Evolutionary conservation across 805 yeast species (phyloP).

Genomic region (Candida endomychidarum): DNA sequence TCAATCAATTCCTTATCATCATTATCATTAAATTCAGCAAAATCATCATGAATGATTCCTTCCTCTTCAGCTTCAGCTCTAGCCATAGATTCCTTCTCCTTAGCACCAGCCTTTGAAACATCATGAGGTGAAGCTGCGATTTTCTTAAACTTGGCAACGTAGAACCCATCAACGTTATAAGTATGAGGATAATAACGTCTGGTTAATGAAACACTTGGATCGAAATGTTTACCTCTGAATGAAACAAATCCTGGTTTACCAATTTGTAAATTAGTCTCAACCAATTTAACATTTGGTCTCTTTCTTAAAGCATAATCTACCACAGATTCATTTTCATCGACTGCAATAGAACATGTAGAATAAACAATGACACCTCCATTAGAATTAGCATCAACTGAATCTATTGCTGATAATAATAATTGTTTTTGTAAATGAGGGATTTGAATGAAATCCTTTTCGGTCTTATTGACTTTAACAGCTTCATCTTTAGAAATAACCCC

Average conservation of each 20-base stretch:
- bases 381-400: conserved; percentile 92
- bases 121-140: conserved; percentile 84
- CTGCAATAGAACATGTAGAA: conserved; percentile 97
- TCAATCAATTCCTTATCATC: conserved; percentile 74
- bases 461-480: conserved; percentile 87
- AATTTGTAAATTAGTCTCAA: conserved; percentile 86
- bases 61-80: conserved; percentile 79
- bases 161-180: conserved; percentile 97
- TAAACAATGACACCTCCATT: conserved; percentile 94
- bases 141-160: conserved; percentile 94
- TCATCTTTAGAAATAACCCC: conserved; percentile 99
- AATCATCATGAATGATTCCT: conserved; percentile 81
- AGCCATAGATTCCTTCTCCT: conserved; percentile 80
- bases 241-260: conserved; percentile 96
- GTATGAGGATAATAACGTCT: conserved; percentile 98
- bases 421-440: conserved; percentile 97
- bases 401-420: conserved; percentile 89
- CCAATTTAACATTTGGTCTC: conserved; percentile 93
- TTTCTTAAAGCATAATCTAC: conserved; percentile 97
- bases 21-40: conserved; percentile 74
- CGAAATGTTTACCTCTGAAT: conserved; percentile 89
- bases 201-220: conserved; percentile 72
- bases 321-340: conserved; percentile 97
- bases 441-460: conserved; percentile 94
- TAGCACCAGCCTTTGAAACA: conserved; percentile 81